Evolutionary conservation across 345 rosid species (phyloP).

Genomic region (Murraya paniculata): DNA sequence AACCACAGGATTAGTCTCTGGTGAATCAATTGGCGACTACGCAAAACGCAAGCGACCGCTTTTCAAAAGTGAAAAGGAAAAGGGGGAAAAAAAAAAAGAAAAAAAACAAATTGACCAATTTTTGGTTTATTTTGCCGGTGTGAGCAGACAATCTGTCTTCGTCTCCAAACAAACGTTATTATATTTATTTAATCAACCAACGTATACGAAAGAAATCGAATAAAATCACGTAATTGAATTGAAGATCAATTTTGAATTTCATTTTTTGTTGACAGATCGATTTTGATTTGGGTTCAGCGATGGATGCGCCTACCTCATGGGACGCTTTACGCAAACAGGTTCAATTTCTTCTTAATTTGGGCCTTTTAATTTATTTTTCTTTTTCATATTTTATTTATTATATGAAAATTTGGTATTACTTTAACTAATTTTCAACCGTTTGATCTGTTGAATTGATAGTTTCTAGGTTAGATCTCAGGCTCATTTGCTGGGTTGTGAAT

Average conservation of each 20-base stretch:
- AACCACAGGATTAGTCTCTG: no score
- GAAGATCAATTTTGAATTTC: not conserved
- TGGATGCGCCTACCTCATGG: slow-evolving; percentile 91
- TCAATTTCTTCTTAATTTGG: not conserved
- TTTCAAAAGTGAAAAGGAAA: no score
- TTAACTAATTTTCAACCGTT: not conserved
- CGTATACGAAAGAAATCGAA: not conserved
- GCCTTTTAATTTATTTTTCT: not conserved
- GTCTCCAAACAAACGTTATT: slow-evolving; percentile 33
- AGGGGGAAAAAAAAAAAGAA: no score
- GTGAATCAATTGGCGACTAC: slow-evolving; percentile 17
- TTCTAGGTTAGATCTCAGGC: not conserved
- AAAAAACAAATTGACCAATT: not conserved
- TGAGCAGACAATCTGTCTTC: slow-evolving; percentile 38
- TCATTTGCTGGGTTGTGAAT: not conserved
- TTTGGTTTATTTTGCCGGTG: slow-evolving; percentile 2
- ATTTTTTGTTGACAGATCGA: not conserved
- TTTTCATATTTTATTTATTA: not conserved
- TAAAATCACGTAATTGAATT: no score
- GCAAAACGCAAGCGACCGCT: slow-evolving; percentile 8
- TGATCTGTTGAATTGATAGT: not conserved
- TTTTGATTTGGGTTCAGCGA: slow-evolving; percentile 25
- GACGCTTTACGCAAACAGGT: slow-evolving; percentile 95
- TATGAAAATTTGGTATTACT: no score
- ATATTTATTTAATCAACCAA: not conserved